Evolutionary conservation across 2,329 filamentous ascomycete species (phyloP), one percentile per base, ranked within the genome.

Genomic region (Nigrospora sphaerica): DNA sequence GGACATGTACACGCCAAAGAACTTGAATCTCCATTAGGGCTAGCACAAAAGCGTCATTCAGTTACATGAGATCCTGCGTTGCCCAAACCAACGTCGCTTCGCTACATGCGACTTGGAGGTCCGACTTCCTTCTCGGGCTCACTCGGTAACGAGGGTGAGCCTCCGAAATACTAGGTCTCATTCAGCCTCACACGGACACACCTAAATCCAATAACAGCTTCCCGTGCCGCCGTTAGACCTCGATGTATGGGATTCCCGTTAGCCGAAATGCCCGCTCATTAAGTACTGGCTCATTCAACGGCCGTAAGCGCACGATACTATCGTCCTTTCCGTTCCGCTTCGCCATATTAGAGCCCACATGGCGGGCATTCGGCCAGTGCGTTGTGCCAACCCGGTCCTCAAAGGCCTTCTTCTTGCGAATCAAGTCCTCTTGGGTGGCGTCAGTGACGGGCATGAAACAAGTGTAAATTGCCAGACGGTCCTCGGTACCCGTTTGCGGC

Each of bases 171-270:
- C n/a, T n/a, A n/a, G n/a, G n/a, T n/a, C n/a, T n/a, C n/a, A n/a
- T n/a, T n/a, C n/a, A n/a, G n/a, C n/a, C n/a, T n/a, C n/a, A n/a
- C n/a, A n/a, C n/a, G n/a, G n/a, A n/a, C n/a, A n/a, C n/a, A n/a
- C n/a, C n/a, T n/a, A n/a, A n/a, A n/a, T n/a, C n/a, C n/a, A n/a
- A n/a, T n/a, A n/a, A n/a, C n/a, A n/a, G n/a, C n/a, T n/a, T n/a
- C n/a, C n/a, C 23, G 23, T 10, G 7, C 23, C 2, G 7, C 23
- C 34, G 4, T n/a, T n/a, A 12, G 2, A 14, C 49, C 42, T 52
- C 49, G 32, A 61, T 56, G 16, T 74, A 75, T 12, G 72, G 70
- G 49, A 75, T 72, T 3, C 72, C 72, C 2, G 71, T 75, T 44
- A 75, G 52, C 52, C 65, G 71, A 53, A 67, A 72, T 1, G 64